Evolutionary conservation across 2,329 filamentous ascomycete species (phyloP).

Genomic region (Curvularia hawaiiensis): DNA sequence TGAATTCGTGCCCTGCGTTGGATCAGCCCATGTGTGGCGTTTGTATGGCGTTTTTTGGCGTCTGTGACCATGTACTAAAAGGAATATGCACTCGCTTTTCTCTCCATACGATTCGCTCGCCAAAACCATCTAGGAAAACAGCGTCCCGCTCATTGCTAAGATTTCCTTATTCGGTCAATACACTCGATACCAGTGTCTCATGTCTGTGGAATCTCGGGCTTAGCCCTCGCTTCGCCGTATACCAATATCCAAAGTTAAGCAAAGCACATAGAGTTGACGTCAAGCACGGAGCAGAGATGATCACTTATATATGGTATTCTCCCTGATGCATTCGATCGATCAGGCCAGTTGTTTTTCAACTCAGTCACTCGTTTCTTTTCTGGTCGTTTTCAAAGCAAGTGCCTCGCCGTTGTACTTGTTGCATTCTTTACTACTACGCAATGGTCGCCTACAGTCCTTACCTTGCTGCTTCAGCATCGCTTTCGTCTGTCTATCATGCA

Average conservation of each 20-base stretch:
- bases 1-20: background rate
- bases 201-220: constrained; percentile 3
- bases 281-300: constrained; percentile 5
- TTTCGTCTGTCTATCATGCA: constrained; percentile 26
- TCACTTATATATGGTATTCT: constrained; percentile 17
- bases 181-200: constrained; percentile 5
- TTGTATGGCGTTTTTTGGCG: background rate
- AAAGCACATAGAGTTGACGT: constrained; percentile 9
- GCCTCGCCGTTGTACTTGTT: constrained; percentile 4
- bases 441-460: constrained; percentile 40
- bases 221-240: constrained; percentile 8
- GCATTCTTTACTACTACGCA: constrained; percentile 15
- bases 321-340: background rate
- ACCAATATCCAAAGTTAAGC: constrained; percentile 9
- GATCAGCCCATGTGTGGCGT: background rate
- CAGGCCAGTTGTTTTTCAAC: constrained; percentile 1
- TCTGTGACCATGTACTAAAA: background rate
- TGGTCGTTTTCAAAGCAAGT: constrained; percentile 2
- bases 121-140: background rate
- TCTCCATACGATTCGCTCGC: background rate
- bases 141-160: background rate
- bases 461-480: constrained; percentile 26
- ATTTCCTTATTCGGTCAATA: background rate
- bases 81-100: background rate
- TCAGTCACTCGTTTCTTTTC: constrained; percentile 22